These are phyloP conservation scores for Torulaspora indica DNA, from an alignment of 805 yeast species.

Conservation along the genomic window DNA sequence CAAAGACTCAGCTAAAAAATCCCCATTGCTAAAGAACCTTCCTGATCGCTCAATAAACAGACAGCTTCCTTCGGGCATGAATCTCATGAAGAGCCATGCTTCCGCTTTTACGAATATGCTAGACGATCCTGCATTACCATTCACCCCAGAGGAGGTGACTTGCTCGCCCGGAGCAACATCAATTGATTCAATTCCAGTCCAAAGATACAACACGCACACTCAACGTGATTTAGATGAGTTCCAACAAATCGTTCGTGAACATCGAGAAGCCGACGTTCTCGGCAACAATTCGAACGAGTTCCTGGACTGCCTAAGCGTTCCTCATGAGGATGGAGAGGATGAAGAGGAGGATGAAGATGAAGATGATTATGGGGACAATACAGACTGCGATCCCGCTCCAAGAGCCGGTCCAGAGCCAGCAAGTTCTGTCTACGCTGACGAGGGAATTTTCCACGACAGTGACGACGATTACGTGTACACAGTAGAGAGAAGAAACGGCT, in stretches of 20 bases:
- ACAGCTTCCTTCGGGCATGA: slow-evolving; percentile 3
- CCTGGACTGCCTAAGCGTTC: slow-evolving; percentile 13
- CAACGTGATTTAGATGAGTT: slow-evolving; percentile 64
- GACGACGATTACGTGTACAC: slow-evolving; percentile 26
- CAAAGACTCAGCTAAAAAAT: neutral
- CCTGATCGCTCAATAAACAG: slow-evolving; percentile 1
- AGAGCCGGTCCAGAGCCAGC: slow-evolving; percentile 12
- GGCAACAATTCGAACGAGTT: slow-evolving; percentile 17
- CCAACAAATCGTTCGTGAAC: slow-evolving; percentile 36
- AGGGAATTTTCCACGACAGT: slow-evolving; percentile 29
- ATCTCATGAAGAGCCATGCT: slow-evolving; percentile 2
- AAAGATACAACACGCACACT: slow-evolving; percentile 29
- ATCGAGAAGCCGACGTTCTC: slow-evolving; percentile 25
- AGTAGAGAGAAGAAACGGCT: slow-evolving; percentile 13
- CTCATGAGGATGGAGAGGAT: slow-evolving; percentile 13
- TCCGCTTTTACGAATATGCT: neutral
- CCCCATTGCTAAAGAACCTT: neutral
- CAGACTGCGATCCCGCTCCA: slow-evolving; percentile 15
- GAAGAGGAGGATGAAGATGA: slow-evolving; percentile 20
- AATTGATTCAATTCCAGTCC: slow-evolving; percentile 1
- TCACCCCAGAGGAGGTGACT: slow-evolving; percentile 8
- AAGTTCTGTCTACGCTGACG: slow-evolving; percentile 27
- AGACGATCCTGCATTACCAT: slow-evolving; percentile 1
- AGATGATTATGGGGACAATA: slow-evolving; percentile 21
- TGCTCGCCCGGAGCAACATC: slow-evolving; percentile 4